A percentile compares a stretch with the other conserved stretches of the same genome.
These are phyloP conservation scores for Triglochin maritima DNA, from an alignment of 106 monocot genomes.

Conservation along the genomic window DNA sequence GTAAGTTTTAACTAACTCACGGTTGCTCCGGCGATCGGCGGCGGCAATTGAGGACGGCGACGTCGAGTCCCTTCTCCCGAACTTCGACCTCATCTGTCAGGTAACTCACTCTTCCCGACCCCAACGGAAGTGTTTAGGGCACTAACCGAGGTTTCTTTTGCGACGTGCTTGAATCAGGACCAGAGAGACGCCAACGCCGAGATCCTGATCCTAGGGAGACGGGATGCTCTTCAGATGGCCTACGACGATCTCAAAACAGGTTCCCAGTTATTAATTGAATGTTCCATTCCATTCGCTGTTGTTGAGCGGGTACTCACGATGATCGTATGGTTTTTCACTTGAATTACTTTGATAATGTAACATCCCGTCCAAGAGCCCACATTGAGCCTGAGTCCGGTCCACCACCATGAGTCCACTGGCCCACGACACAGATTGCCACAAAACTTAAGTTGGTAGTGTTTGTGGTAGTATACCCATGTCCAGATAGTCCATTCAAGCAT, in stretches of 20 bases:
- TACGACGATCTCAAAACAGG: slow-evolving; percentile 46
- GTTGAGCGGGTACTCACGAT: too few relatives aligned
- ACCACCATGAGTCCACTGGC: too few relatives aligned
- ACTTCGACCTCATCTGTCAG: slow-evolving; percentile 44
- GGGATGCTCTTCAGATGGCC: slow-evolving; percentile 33
- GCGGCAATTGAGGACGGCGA: slow-evolving; percentile 25
- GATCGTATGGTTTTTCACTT: background rate
- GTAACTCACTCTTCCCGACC: slow-evolving; percentile 3
- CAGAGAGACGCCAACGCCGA: slow-evolving; percentile 38
- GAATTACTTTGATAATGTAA: background rate
- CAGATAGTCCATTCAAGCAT: too few relatives aligned
- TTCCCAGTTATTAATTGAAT: background rate
- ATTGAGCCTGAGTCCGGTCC: too few relatives aligned
- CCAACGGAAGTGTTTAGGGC: background rate
- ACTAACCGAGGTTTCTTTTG: background rate
- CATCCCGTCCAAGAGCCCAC: too few relatives aligned
- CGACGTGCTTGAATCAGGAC: slow-evolving; percentile 13
- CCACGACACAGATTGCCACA: too few relatives aligned
- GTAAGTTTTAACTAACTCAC: too few relatives aligned
- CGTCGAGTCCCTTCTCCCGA: slow-evolving; percentile 28
- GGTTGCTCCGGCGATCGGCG: background rate
- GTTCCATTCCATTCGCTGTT: too few relatives aligned
- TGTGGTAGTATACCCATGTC: too few relatives aligned
- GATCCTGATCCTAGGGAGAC: slow-evolving; percentile 26
- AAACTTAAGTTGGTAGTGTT: too few relatives aligned